Evolutionary conservation across 2,329 filamentous ascomycete genomes (phyloP), one percentile per base, ranked within the genome.

Genomic region (Mariannaea sp.): DNA sequence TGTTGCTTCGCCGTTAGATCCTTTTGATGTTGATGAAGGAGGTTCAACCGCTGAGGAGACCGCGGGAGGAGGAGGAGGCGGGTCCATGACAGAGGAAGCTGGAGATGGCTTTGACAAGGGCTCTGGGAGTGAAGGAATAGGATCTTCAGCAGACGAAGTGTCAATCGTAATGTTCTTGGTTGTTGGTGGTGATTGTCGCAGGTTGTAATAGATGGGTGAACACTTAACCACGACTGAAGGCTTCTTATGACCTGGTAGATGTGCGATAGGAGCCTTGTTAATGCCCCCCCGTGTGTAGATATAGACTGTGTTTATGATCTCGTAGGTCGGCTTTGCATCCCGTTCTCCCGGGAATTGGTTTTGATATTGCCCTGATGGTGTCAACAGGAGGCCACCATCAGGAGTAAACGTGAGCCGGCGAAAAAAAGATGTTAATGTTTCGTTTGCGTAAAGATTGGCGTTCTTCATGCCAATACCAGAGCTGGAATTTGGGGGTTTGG

Each of bases 341-440:
- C 83, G 82, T 17, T 86, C 77, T 2, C 70, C 60, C 41, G 85
- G 83, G 60, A 90, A 84, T 44, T 91, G 84, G 2, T 88, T 89
- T 70, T 96, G 95, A 73, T 94, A 97, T 69, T 97, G 94, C 7
- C 94, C 94, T 2, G 94, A 93, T 2, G 94, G 94, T 0, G 94
- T 99, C 59, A 99, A 87, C 4, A 99, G 80, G 43, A 99, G 78
- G 69, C 92, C 96, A 20, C 94, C 94, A 68, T 99, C 95, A 0
- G 94, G 93, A 1, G 95, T 92, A 69, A 99, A 99, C 0, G 93
- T 92, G 43, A 99, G 78, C 40, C 94, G 85, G 46, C 94, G 83
- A 76, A 99, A 99, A 75, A 99, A 99, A 0, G 94, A 97, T 0
- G 93, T 97, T 55, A 97, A 83, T 0, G 93, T 97, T 73, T 99